phyloP scores from a whole-genome alignment of 2,329 filamentous ascomycete genomes.

The Karstenula rhodostoma region DNA sequence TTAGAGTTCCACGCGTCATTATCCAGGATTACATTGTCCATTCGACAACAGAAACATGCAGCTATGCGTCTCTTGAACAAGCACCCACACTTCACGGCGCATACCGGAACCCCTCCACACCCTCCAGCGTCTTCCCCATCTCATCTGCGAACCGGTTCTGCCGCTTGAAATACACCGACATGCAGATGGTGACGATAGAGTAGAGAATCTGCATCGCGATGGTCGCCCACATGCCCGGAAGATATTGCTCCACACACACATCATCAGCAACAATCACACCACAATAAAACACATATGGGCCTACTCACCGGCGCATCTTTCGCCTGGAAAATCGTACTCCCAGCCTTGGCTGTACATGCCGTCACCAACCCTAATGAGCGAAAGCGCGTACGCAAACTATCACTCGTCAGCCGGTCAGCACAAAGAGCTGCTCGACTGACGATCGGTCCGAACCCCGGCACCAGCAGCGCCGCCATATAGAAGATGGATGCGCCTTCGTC shows the following conservation, averaged over 20 bases:
- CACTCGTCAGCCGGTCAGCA: not conserved
- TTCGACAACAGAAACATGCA: no score
- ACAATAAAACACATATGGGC: no score
- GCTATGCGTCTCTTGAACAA: no score
- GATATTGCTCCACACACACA: constrained; percentile 24
- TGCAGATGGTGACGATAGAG: constrained; percentile 30
- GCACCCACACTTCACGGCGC: constrained; percentile 22
- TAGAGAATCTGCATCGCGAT: constrained; percentile 37
- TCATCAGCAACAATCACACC: constrained; percentile 9
- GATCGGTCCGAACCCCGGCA: no score
- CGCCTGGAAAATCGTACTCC: constrained; percentile 31
- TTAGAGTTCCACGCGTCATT: no score
- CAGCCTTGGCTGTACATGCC: constrained; percentile 23
- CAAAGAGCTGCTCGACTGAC: no score
- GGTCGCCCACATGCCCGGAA: constrained; percentile 41
- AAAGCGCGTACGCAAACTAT: constrained; percentile 36
- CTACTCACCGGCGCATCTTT: constrained; percentile 36
- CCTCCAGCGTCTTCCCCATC: constrained; percentile 32
- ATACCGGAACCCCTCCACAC: constrained; percentile 38
- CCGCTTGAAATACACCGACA: constrained; percentile 36
- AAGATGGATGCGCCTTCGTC: no score
- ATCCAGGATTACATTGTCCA: no score
- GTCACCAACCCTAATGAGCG: not conserved
- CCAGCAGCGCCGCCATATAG: no score
- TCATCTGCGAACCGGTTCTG: constrained; percentile 36